Percentiles rank a stretch among this genome's conserved stretches.
Evolutionary conservation across 345 rosid species (phyloP).

Genomic region (Moricandia arvensis): DNA sequence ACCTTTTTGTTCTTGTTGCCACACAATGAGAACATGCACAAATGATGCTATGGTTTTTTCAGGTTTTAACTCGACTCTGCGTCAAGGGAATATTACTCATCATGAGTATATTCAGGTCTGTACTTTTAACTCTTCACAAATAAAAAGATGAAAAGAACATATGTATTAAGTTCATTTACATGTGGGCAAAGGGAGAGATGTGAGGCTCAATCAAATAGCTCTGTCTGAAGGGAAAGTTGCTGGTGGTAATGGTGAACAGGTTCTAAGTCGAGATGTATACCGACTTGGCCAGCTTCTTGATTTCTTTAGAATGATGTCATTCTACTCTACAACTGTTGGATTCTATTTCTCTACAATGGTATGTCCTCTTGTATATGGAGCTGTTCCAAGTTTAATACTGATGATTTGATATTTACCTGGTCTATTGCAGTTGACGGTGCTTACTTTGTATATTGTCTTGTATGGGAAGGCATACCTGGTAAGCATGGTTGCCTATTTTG

Average conservation of each 20-base stretch:
- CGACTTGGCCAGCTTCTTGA: constrained; percentile 98
- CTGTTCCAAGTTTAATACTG: constrained; percentile 20
- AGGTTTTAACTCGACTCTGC: constrained; percentile 94
- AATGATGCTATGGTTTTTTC: constrained; percentile 24
- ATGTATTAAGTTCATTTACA: constrained; percentile 31
- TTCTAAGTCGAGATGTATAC: constrained; percentile 94
- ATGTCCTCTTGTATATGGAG: constrained; percentile 29
- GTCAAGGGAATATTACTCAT: constrained; percentile 96
- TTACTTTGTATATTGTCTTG: constrained; percentile 76
- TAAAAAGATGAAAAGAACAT: background rate
- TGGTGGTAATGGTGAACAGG: constrained; percentile 98
- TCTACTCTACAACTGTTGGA: constrained; percentile 92
- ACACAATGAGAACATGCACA: background rate
- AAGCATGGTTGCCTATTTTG: constrained; percentile 35
- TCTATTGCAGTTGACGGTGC: constrained; percentile 79
- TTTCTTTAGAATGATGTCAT: constrained; percentile 95
- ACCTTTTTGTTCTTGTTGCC: no score
- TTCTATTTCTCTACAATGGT: constrained; percentile 92
- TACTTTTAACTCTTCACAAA: constrained; percentile 10
- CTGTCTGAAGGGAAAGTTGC: constrained; percentile 97
- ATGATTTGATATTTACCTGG: constrained; percentile 27
- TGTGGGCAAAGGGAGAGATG: constrained; percentile 99
- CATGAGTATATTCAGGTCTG: constrained; percentile 95
- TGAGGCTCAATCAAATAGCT: constrained; percentile 96
- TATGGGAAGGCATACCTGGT: constrained; percentile 94